Percentiles rank a stretch among this genome's conserved stretches.
These are phyloP conservation scores for Dictyostelium brefeldianum DNA, from an alignment of 78 protist genomes.

Conservation along the genomic window DNA sequence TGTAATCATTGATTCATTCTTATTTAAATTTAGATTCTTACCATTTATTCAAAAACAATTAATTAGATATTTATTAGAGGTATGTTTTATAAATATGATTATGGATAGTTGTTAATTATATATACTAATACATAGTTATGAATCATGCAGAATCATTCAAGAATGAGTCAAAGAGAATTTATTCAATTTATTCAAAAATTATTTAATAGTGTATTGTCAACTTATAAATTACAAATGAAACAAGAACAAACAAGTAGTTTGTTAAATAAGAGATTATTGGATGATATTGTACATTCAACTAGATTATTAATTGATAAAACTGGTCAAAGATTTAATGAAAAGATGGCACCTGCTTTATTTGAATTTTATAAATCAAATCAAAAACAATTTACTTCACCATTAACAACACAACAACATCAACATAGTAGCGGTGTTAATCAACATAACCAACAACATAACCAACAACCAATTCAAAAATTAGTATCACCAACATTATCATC, in stretches of 20 bases:
- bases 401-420: not conserved
- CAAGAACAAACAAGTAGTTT: not conserved
- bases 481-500: conserved; percentile 17
- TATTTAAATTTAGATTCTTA: conserved; percentile 22
- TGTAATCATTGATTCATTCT: conserved; percentile 29
- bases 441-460: not conserved
- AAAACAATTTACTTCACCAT: conserved; percentile 18
- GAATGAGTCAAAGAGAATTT: conserved; percentile 50
- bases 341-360: not conserved
- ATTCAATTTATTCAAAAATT: conserved; percentile 21
- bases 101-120: not conserved
- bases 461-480: not conserved
- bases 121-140: not conserved
- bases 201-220: not conserved
- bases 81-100: not conserved
- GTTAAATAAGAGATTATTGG: conserved; percentile 6
- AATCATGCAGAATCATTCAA: not conserved
- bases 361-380: conserved; percentile 17
- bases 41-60: conserved; percentile 54
- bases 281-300: conserved; percentile 10
- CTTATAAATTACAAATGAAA: conserved; percentile 3
- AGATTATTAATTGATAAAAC: conserved; percentile 6
- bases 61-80: conserved; percentile 46
- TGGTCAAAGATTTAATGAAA: conserved; percentile 8
- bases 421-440: not conserved